A percentile compares a stretch with the other conserved stretches of the same genome.
Conservation (phyloP, 2,329 filamentous ascomycete species). For the Diaporthe nobilis region DNA sequence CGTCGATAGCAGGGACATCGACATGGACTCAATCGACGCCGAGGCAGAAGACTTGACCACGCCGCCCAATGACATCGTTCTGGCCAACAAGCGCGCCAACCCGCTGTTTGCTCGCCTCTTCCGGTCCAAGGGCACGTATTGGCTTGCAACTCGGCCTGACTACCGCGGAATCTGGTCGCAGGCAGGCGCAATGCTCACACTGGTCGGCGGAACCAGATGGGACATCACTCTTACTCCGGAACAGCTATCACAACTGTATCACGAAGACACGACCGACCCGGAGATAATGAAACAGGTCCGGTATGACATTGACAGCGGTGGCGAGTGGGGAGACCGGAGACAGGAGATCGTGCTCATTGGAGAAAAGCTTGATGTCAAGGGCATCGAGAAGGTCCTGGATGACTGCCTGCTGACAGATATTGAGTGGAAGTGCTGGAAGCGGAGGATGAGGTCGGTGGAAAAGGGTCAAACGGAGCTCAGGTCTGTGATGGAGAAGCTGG, state of each 20-base stretch:
- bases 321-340: slow-evolving; percentile 77
- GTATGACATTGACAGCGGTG: slow-evolving; percentile 66
- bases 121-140: slow-evolving; percentile 74
- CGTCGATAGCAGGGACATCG: slow-evolving; percentile 46
- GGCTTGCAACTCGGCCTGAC: slow-evolving; percentile 70
- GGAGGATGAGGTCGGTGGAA: slow-evolving; percentile 44
- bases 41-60: slow-evolving; percentile 49
- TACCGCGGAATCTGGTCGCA: slow-evolving; percentile 73
- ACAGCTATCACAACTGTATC: slow-evolving; percentile 39
- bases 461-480: background rate
- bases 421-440: slow-evolving; percentile 64
- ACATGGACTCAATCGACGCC: slow-evolving; percentile 31
- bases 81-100: slow-evolving; percentile 69
- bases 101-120: slow-evolving; percentile 68
- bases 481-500: background rate
- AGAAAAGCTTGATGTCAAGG: slow-evolving; percentile 69
- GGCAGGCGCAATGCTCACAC: slow-evolving; percentile 74
- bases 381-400: slow-evolving; percentile 69
- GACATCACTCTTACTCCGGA: slow-evolving; percentile 70
- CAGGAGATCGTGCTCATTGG: slow-evolving; percentile 84
- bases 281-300: slow-evolving; percentile 63
- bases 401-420: slow-evolving; percentile 71
- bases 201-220: slow-evolving; percentile 69
- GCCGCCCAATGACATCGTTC: slow-evolving; percentile 59
- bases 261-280: slow-evolving; percentile 62